phyloP scores from a whole-genome alignment of 495 filamentous ascomycete species.

The Pseudomonodictys pantanalensis region DNA sequence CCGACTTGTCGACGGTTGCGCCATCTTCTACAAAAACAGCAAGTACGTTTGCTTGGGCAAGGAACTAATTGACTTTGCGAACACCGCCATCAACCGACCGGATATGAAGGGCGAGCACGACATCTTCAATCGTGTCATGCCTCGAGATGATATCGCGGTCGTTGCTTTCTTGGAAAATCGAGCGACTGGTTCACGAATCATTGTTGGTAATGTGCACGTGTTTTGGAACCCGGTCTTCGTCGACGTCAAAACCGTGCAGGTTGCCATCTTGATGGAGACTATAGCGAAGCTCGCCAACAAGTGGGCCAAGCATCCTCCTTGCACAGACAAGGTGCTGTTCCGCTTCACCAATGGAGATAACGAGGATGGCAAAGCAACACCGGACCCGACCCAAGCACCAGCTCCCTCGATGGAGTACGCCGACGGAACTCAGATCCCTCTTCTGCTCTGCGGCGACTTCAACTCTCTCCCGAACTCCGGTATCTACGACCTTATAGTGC shows the following conservation, averaged over 20 bases:
- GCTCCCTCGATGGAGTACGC: slow-evolving; percentile 75
- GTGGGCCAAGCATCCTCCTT: slow-evolving; percentile 70
- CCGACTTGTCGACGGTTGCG: slow-evolving; percentile 86
- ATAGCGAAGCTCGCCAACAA: slow-evolving; percentile 77
- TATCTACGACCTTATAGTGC: slow-evolving; percentile 81
- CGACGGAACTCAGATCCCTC: slow-evolving; percentile 78
- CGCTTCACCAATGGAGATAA: slow-evolving; percentile 59
- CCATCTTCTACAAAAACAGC: slow-evolving; percentile 88
- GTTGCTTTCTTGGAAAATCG: slow-evolving; percentile 89
- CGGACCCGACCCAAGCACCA: slow-evolving; percentile 50
- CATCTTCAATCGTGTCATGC: slow-evolving; percentile 97
- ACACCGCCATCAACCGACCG: slow-evolving; percentile 83
- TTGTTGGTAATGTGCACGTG: slow-evolving; percentile 89
- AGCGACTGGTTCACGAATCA: slow-evolving; percentile 77
- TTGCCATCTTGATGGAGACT: slow-evolving; percentile 88
- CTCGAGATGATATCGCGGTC: slow-evolving; percentile 91
- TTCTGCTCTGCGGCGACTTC: slow-evolving; percentile 92
- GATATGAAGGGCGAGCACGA: slow-evolving; percentile 95
- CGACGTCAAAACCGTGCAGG: slow-evolving; percentile 94
- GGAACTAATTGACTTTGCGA: slow-evolving; percentile 86
- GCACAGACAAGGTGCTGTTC: slow-evolving; percentile 75
- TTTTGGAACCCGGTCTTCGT: slow-evolving; percentile 88
- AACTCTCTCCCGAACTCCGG: slow-evolving; percentile 82
- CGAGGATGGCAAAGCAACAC: slow-evolving; percentile 51
- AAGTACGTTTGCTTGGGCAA: slow-evolving; percentile 72